These are phyloP conservation scores for Xerocomus minutiporus DNA, from an alignment of 1,284 basidiomycete species.

Conservation along the genomic window DNA sequence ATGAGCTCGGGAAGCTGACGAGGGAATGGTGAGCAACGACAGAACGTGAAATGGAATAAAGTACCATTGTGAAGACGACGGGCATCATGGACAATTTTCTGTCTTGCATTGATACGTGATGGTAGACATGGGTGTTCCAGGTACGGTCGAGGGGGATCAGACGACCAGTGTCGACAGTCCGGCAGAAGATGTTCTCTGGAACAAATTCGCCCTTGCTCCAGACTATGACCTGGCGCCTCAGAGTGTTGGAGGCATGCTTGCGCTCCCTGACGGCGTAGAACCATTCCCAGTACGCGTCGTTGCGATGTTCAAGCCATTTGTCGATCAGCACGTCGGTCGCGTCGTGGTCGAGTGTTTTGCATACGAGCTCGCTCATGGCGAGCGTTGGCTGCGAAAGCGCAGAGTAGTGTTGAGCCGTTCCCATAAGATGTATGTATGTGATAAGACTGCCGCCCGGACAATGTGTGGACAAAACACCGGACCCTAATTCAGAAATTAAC, in stretches of 20 bases:
- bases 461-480: background rate
- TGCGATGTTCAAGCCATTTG: slow-evolving; percentile 73
- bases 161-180: slow-evolving; percentile 69
- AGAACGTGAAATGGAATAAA: slow-evolving; percentile 13
- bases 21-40: slow-evolving; percentile 11
- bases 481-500: slow-evolving; percentile 2
- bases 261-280: slow-evolving; percentile 62
- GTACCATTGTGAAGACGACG: slow-evolving; percentile 72
- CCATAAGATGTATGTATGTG: slow-evolving; percentile 16
- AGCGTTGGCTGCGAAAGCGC: slow-evolving; percentile 60
- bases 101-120: slow-evolving; percentile 68
- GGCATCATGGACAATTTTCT: slow-evolving; percentile 70
- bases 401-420: slow-evolving; percentile 47
- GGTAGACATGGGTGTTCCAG: slow-evolving; percentile 74
- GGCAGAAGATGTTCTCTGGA: slow-evolving; percentile 70
- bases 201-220: slow-evolving; percentile 75
- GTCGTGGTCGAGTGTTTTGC: slow-evolving; percentile 69
- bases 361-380: slow-evolving; percentile 68
- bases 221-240: slow-evolving; percentile 55
- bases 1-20: slow-evolving; percentile 67
- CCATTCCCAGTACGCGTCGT: slow-evolving; percentile 71
- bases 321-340: slow-evolving; percentile 71
- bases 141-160: slow-evolving; percentile 72
- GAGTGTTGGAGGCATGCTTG: slow-evolving; percentile 47
- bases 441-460: background rate